These are phyloP conservation scores for Phaseolus lunatus DNA, from an alignment of 306 rosid genomes.

Conservation along the genomic window DNA sequence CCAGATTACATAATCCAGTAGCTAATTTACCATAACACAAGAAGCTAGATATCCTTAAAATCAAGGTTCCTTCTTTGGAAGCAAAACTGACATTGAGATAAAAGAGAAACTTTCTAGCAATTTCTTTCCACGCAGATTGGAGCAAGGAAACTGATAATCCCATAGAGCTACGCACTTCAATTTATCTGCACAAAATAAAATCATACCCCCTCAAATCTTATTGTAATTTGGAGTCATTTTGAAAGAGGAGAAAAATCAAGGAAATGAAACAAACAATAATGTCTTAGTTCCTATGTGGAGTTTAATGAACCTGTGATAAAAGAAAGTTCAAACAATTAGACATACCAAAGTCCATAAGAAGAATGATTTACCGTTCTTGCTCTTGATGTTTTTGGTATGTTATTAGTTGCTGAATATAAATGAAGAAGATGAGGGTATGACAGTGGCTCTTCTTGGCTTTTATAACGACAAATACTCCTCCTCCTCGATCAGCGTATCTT, in stretches of 20 bases:
- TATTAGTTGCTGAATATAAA: conserved; percentile 2
- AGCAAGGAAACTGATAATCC: conserved; percentile 73
- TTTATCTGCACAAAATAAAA: conserved; percentile 36
- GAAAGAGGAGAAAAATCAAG: not conserved
- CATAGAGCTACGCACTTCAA: conserved; percentile 51
- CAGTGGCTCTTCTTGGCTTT: conserved; percentile 8
- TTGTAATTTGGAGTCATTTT: not conserved
- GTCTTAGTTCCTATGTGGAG: not conserved
- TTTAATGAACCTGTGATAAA: not conserved
- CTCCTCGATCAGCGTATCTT: conserved; percentile 15
- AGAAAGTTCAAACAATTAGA: not conserved
- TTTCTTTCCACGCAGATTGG: conserved; percentile 63
- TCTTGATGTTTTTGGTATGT: not conserved
- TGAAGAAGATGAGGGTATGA: conserved; percentile 42
- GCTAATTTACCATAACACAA: too few relatives aligned
- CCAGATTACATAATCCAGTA: too few relatives aligned
- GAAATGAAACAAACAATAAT: not conserved
- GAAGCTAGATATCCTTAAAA: conserved; percentile 64
- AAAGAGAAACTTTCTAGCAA: conserved; percentile 47
- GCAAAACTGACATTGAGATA: conserved; percentile 45
- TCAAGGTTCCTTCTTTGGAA: conserved; percentile 52
- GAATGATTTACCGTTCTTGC: conserved; percentile 35
- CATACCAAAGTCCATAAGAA: not conserved
- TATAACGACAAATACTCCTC: conserved; percentile 37
- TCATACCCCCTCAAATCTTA: not conserved